Conservation (phyloP, 768 basidiomycete genomes). For the Pisolithus albus region DNA sequence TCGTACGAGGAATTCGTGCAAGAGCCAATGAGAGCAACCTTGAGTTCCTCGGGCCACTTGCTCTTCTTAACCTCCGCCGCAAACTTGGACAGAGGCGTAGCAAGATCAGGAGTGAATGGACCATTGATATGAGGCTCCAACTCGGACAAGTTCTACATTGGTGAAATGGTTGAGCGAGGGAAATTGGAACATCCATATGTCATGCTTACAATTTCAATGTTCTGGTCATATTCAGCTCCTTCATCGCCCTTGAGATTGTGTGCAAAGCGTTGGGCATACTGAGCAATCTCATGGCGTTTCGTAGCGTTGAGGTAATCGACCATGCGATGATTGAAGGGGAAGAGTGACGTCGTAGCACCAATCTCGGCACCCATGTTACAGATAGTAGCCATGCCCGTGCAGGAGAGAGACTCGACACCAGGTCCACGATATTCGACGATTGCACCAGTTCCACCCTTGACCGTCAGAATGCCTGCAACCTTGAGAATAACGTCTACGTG, state of each 20-base stretch:
- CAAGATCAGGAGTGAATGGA: slow-evolving; percentile 99
- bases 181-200: background rate
- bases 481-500: slow-evolving; percentile 89
- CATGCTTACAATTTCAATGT: slow-evolving; percentile 77
- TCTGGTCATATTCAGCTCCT: slow-evolving; percentile 87
- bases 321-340: slow-evolving; percentile 99
- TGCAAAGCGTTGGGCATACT: slow-evolving; percentile 82
- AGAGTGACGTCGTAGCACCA: slow-evolving; percentile 96
- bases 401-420: slow-evolving; percentile 93
- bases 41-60: slow-evolving; percentile 94
- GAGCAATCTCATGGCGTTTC: slow-evolving; percentile 78
- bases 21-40: slow-evolving; percentile 95
- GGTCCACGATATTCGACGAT: slow-evolving; percentile 96
- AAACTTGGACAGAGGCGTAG: slow-evolving; percentile 96
- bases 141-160: slow-evolving; percentile 76
- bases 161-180: background rate
- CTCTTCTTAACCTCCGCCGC: slow-evolving; percentile 88
- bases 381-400: slow-evolving; percentile 99
- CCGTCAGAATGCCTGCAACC: slow-evolving; percentile 97
- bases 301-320: slow-evolving; percentile 91
- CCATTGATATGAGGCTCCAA: slow-evolving; percentile 99
- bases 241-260: slow-evolving; percentile 89
- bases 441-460: slow-evolving; percentile 98
- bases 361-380: slow-evolving; percentile 99
- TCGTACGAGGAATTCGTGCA: slow-evolving; percentile 99